These are phyloP conservation scores for Aegilops bicornis DNA, from an alignment of 176 grass and related monocot species.

Conservation along the genomic window DNA sequence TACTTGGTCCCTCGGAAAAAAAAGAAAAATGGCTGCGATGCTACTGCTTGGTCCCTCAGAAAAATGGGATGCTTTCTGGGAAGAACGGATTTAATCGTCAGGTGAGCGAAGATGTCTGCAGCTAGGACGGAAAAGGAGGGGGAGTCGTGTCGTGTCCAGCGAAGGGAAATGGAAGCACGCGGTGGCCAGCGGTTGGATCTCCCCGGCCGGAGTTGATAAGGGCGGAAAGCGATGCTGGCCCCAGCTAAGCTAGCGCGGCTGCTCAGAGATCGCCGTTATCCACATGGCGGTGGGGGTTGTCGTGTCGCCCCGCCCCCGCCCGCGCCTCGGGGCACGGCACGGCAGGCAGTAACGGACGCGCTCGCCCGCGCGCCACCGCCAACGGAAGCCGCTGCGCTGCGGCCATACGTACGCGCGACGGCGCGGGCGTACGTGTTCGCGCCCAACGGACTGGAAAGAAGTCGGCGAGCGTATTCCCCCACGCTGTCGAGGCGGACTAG, in stretches of 20 bases:
- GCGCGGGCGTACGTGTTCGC: not conserved
- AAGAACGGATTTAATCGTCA: no score
- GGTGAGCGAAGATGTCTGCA: not conserved
- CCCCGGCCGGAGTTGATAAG: not conserved
- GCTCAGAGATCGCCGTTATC: slow-evolving; percentile 12
- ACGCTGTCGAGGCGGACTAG: not conserved
- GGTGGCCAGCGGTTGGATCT: not conserved
- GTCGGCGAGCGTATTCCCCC: not conserved
- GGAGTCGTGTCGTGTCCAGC: not conserved
- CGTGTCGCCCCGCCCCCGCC: not conserved
- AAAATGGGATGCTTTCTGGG: not conserved
- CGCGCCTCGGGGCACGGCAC: not conserved
- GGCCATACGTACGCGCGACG: not conserved
- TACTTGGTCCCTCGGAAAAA: not conserved
- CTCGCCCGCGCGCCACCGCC: not conserved
- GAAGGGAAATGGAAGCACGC: not conserved
- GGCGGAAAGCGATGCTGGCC: not conserved
- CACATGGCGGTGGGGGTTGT: slow-evolving; percentile 11
- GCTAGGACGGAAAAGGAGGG: not conserved
- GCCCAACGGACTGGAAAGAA: not conserved
- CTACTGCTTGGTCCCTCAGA: not conserved
- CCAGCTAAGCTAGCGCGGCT: not conserved
- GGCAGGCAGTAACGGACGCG: not conserved
- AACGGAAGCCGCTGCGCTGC: not conserved
- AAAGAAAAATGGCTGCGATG: no score